Percentiles rank a stretch among this genome's conserved stretches.
Conservation (phyloP, 2,329 filamentous ascomycete species). For the Lasiodiplodia sp. region DNA sequence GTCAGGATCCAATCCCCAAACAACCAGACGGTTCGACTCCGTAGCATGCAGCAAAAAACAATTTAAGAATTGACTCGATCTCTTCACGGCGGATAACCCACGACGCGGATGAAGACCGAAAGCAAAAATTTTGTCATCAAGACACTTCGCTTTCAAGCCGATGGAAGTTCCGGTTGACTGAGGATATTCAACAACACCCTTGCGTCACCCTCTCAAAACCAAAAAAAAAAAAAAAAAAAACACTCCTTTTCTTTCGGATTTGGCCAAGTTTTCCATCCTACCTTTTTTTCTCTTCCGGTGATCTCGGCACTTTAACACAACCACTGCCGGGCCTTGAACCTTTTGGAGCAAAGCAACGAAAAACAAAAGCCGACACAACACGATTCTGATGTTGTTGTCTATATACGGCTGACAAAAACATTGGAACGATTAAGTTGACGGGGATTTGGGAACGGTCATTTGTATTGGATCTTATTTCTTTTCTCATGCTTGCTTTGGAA, state of each 20-base stretch:
- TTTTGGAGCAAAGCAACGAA: background rate
- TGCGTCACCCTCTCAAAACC: background rate
- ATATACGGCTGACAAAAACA: background rate
- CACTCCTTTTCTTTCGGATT: background rate
- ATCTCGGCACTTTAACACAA: background rate
- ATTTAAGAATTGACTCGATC: background rate
- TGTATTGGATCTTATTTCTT: background rate
- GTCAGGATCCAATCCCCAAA: background rate
- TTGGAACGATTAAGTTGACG: background rate
- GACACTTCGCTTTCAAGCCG: background rate
- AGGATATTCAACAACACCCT: background rate
- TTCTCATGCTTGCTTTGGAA: background rate
- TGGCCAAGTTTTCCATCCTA: background rate
- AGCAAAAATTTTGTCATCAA: background rate
- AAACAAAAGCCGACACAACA: background rate
- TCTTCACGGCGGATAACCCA: background rate
- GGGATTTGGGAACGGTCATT: background rate
- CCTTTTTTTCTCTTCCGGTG: background rate
- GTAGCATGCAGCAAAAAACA: background rate
- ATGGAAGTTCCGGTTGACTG: constrained; percentile 3
- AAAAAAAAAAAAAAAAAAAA: background rate
- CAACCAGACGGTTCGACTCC: too few species aligned
- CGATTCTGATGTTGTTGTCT: background rate
- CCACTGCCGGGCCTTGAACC: background rate
- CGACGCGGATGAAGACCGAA: background rate